Evolutionary conservation across 2,329 filamentous ascomycete species (phyloP).

Genomic region (Nothophaeocryptopus gaeumannii): DNA sequence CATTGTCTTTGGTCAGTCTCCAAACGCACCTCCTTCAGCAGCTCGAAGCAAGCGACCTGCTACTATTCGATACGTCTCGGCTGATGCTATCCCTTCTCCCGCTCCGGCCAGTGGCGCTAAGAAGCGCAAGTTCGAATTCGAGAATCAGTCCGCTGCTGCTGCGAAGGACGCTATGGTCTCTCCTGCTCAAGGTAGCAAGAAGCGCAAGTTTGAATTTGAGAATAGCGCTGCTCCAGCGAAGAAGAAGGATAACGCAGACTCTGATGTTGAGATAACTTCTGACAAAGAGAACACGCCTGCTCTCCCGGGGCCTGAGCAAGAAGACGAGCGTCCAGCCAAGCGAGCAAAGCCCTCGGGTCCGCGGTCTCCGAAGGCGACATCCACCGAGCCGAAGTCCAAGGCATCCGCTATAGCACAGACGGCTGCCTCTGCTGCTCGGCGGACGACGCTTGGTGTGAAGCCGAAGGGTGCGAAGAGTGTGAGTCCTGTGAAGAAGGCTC

Average conservation of each 20-base stretch:
- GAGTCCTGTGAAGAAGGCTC: conserved; percentile 22
- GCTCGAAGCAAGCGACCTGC: conserved; percentile 34
- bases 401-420: conserved; percentile 10
- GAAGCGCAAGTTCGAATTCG: conserved; percentile 45
- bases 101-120: conserved; percentile 32
- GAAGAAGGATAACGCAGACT: not conserved
- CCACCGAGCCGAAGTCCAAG: conserved; percentile 8
- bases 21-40: conserved; percentile 29
- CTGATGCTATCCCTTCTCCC: conserved; percentile 26
- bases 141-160: conserved; percentile 24
- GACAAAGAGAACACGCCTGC: conserved; percentile 44
- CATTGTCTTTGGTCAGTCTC: conserved; percentile 44
- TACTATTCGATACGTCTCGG: conserved; percentile 46
- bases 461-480: conserved; percentile 29
- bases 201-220: conserved; percentile 19
- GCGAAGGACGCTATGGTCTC: conserved; percentile 41
- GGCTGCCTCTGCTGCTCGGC: conserved; percentile 19
- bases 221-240: conserved; percentile 7
- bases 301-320: conserved; percentile 28
- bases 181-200: conserved; percentile 13
- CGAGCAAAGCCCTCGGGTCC: conserved; percentile 21
- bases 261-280: conserved; percentile 23
- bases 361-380: not conserved
- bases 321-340: conserved; percentile 29
- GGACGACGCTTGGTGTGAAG: conserved; percentile 35